Base-by-base conservation (phyloP, 768 basidiomycete genomes). In the Coprinellus micaceus region DNA sequence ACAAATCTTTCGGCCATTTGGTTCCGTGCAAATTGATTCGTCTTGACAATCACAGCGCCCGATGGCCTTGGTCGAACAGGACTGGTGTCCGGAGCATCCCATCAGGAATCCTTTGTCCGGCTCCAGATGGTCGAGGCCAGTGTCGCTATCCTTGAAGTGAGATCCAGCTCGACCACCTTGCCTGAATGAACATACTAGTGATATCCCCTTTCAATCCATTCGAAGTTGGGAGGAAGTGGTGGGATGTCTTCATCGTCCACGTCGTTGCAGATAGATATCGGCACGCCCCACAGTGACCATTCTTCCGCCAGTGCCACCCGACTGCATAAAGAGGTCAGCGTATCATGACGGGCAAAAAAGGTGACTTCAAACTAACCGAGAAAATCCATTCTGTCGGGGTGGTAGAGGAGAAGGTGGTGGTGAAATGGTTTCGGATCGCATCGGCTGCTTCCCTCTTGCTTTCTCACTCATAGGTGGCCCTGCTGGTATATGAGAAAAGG, bases 201-300 rank as follows among this genome's bases (percentile, higher is more conserved):
- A 51, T 86, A 87, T 10, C 72, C 70, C 36, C 66, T 69, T 62
- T 88, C 86, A 12, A 83, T 58, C 62, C 86, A 88, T 53, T 56
- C 53, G 52, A 88, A 87, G 15, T 63, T 63, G 0, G 67, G 58
- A 4, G 71, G 64, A n/a, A 81, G 61, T 2, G 60, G 66, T 0
- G 84, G 84, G 3, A 78, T 61, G 11, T 74, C 69, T 36, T 81
- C 76, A 22, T 72, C 71, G 50, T 81, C 78, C 4, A 76, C 65
- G 2, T 73, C 68, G 47, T 79, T 79, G 12, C 64, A 58, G 29
- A 81, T 63, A 1, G 57, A 64, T 17, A 80, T 69, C 3, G 61
- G 24, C n/a, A 71, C 74, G 75, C 5, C 65, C 57, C 28, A 56
- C 54, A 17, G 21, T 19, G 65, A 68, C 79, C 74, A 79, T 67